Conservation (phyloP, 495 filamentous ascomycete species). For the Oidiodendron maius region DNA sequence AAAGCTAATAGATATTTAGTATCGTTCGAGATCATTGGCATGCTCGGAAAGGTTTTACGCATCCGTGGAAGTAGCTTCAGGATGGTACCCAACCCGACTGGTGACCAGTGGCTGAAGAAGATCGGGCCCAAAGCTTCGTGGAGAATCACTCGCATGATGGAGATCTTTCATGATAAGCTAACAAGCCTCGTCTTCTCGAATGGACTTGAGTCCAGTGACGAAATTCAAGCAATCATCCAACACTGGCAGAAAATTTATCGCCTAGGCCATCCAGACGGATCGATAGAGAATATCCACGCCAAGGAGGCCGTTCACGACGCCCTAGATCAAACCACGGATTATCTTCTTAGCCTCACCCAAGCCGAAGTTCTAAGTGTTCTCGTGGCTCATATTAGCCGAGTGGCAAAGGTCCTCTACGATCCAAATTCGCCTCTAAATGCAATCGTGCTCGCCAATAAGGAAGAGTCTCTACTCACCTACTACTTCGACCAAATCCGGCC, state of each 20-base stretch:
- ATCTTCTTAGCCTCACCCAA: slow-evolving; percentile 20
- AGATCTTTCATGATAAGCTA: slow-evolving; percentile 19
- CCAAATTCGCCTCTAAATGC: slow-evolving; percentile 19
- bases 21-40: slow-evolving; percentile 44
- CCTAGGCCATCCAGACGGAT: slow-evolving; percentile 14
- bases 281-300: slow-evolving; percentile 18
- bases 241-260: slow-evolving; percentile 10
- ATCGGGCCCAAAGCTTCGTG: slow-evolving; percentile 20
- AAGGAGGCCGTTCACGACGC: slow-evolving; percentile 33
- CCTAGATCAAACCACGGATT: slow-evolving; percentile 25
- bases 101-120: slow-evolving; percentile 38
- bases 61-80: slow-evolving; percentile 34
- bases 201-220: not conserved
- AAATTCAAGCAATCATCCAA: slow-evolving; percentile 7
- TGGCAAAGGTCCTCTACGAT: slow-evolving; percentile 16
- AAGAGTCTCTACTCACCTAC: slow-evolving; percentile 33
- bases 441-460: slow-evolving; percentile 31
- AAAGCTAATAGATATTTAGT: slow-evolving; percentile 25
- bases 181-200: not conserved
- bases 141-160: slow-evolving; percentile 22
- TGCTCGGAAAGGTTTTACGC: slow-evolving; percentile 40
- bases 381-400: slow-evolving; percentile 18
- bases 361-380: slow-evolving; percentile 15
- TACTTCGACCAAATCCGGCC: slow-evolving; percentile 34
- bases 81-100: slow-evolving; percentile 43